Conservation (phyloP, 2,329 filamentous ascomycete genomes). For the Alternaria alternata region DNA sequence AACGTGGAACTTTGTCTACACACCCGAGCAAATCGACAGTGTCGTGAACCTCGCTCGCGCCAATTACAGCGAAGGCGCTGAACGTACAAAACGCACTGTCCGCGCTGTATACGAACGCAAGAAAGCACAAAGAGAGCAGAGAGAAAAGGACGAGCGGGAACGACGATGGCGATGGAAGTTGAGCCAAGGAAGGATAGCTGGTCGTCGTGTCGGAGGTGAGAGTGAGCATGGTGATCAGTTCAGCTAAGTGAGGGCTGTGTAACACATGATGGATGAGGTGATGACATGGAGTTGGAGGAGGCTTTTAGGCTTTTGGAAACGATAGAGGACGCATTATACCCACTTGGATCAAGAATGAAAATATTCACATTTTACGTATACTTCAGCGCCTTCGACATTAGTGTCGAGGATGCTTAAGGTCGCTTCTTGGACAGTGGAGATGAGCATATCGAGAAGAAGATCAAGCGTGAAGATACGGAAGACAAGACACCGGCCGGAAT, state of each 20-base stretch:
- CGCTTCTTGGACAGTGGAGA: no score
- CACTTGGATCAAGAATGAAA: constrained; percentile 22
- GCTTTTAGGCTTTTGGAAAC: neutral
- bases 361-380: neutral
- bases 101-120: constrained; percentile 93
- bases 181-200: constrained; percentile 60
- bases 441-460: neutral
- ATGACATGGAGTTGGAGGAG: neutral
- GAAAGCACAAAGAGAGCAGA: constrained; percentile 70
- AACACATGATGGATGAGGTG: neutral
- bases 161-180: constrained; percentile 48
- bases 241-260: constrained; percentile 44
- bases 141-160: constrained; percentile 54
- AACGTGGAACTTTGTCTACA: constrained; percentile 99
- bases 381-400: no score
- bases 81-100: constrained; percentile 79
- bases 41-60: constrained; percentile 83
- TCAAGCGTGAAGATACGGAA: neutral
- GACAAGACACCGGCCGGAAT: neutral
- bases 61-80: constrained; percentile 85
- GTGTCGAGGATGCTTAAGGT: no score
- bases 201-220: constrained; percentile 64
- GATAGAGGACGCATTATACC: constrained; percentile 16
- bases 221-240: constrained; percentile 70
- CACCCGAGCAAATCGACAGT: constrained; percentile 84